These are phyloP conservation scores for Ogataea kodamae DNA, from an alignment of 805 yeast genomes.

Conservation along the genomic window DNA sequence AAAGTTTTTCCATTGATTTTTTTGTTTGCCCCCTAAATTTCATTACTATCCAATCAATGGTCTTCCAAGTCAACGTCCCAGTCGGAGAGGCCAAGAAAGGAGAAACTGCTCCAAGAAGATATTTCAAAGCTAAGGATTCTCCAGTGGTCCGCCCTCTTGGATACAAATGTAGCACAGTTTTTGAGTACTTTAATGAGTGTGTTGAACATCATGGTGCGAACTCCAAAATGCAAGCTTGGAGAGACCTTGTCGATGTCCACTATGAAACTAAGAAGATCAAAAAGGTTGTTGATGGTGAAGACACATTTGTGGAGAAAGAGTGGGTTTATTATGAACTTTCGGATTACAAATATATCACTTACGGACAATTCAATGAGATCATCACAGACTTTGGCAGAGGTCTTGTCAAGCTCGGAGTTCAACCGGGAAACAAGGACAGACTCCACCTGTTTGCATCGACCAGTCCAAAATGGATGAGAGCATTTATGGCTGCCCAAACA, in stretches of 20 bases:
- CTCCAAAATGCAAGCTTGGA: constrained; percentile 65
- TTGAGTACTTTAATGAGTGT: constrained; percentile 64
- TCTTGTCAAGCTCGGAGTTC: constrained; percentile 65
- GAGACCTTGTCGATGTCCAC: constrained; percentile 72
- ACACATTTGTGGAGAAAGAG: constrained; percentile 67
- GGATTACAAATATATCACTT: constrained; percentile 65
- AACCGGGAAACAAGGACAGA: constrained; percentile 55
- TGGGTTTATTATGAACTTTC: constrained; percentile 86
- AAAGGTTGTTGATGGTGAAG: constrained; percentile 76
- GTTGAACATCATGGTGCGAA: constrained; percentile 51
- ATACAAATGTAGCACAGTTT: constrained; percentile 61
- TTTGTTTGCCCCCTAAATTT: constrained; percentile 1
- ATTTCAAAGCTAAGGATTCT: constrained; percentile 42
- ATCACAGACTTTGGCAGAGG: constrained; percentile 69
- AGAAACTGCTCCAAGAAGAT: constrained; percentile 82
- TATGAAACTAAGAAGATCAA: constrained; percentile 70
- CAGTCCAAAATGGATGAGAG: constrained; percentile 86
- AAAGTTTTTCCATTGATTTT: constrained; percentile 4
- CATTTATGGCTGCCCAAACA: constrained; percentile 71
- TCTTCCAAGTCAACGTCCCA: constrained; percentile 44
- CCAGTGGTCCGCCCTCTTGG: constrained; percentile 59
- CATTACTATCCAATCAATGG: constrained; percentile 19
- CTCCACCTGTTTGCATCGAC: constrained; percentile 87
- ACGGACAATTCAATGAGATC: constrained; percentile 48
- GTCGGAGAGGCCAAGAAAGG: constrained; percentile 71